Conservation (phyloP, 1,139 yeast genomes). For the Yamadazyma pseudoaaseri region DNA sequence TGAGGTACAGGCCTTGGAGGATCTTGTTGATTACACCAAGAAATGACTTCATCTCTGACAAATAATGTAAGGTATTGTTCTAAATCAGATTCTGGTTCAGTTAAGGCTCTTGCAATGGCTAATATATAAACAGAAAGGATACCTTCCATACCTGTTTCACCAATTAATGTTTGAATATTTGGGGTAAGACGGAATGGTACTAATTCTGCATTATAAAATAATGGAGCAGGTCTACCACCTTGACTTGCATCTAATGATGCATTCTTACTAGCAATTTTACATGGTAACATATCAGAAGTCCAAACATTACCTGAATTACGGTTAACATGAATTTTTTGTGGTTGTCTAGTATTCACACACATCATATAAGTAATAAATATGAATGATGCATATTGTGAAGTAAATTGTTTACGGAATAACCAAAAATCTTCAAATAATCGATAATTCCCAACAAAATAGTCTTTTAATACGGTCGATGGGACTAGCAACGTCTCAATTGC, state of each 20-base stretch:
- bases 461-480: slow-evolving; percentile 81
- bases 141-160: slow-evolving; percentile 91
- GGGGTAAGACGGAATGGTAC: slow-evolving; percentile 98
- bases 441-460: slow-evolving; percentile 61
- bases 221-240: slow-evolving; percentile 70
- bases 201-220: slow-evolving; percentile 89
- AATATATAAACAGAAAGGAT: slow-evolving; percentile 81
- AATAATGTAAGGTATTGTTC: slow-evolving; percentile 87
- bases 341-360: slow-evolving; percentile 91
- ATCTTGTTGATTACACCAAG: slow-evolving; percentile 91
- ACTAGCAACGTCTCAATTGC: slow-evolving; percentile 86
- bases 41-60: slow-evolving; percentile 90
- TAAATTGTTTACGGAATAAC: slow-evolving; percentile 93
- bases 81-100: slow-evolving; percentile 88
- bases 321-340: slow-evolving; percentile 87
- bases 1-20: slow-evolving; percentile 60
- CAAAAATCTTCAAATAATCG: slow-evolving; percentile 90
- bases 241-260: slow-evolving; percentile 57
- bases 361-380: slow-evolving; percentile 92
- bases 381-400: slow-evolving; percentile 94
- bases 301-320: slow-evolving; percentile 84
- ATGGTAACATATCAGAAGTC: slow-evolving; percentile 95
- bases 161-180: slow-evolving; percentile 88
- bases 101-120: slow-evolving; percentile 81
- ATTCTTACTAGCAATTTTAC: slow-evolving; percentile 65